phyloP scores from a whole-genome alignment of 345 rosid species.

The Hibiscus syriacus region DNA sequence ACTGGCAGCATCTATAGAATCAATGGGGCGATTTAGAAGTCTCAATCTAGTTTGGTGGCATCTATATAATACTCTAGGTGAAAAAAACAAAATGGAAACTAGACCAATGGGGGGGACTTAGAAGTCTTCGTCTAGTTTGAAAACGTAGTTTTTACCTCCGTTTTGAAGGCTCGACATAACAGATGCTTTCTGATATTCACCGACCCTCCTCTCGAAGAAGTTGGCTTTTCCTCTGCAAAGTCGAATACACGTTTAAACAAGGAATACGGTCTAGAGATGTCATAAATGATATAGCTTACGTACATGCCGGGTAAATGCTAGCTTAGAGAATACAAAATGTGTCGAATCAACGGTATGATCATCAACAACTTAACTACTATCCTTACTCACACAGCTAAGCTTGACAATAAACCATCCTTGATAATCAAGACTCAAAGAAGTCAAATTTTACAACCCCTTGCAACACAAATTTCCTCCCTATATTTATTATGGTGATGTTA shows the following conservation, averaged over 20 bases:
- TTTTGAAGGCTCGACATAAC: conserved; percentile 72
- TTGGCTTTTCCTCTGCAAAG: conserved; percentile 68
- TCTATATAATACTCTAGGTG: neutral
- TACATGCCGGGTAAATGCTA: neutral
- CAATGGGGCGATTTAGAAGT: no score
- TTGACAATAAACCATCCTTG: no score
- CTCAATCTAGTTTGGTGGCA: neutral
- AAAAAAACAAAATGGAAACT: conserved; percentile 1
- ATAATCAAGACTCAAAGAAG: neutral
- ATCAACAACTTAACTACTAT: neutral
- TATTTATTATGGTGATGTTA: neutral
- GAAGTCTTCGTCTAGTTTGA: conserved; percentile 78
- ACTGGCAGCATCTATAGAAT: no score
- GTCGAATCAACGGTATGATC: neutral
- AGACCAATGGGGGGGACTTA: conserved; percentile 8
- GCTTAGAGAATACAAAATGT: neutral
- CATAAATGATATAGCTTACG: neutral
- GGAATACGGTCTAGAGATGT: neutral
- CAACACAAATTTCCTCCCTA: neutral
- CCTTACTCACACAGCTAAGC: neutral
- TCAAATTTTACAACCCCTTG: neutral
- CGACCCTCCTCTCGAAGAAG: conserved; percentile 86
- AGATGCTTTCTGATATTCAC: conserved; percentile 87
- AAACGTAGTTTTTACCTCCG: conserved; percentile 53
- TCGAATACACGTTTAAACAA: conserved; percentile 1